Percentiles rank a stretch among this genome's conserved stretches.
Evolutionary conservation across 768 basidiomycete species (phyloP).

Genomic region (Agaricus subrufescens): DNA sequence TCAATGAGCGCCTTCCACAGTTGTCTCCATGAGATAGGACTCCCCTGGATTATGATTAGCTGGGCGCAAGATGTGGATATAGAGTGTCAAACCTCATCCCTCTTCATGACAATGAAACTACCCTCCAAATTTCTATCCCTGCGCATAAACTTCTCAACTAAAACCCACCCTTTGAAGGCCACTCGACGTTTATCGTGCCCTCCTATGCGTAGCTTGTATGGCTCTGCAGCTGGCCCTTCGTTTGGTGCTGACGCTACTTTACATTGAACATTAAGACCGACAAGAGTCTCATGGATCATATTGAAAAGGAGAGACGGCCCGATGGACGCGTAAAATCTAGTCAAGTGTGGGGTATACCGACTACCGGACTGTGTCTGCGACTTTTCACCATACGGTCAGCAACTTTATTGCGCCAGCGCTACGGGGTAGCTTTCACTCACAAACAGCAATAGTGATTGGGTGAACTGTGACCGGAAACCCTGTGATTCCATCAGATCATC

Average conservation of each 20-base stretch:
- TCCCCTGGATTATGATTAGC: conserved; percentile 9
- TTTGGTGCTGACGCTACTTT: conserved; percentile 23
- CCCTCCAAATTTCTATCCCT: conserved; percentile 40
- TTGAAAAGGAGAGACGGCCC: conserved; percentile 47
- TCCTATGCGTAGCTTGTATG: conserved; percentile 52
- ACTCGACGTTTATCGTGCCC: conserved; percentile 62
- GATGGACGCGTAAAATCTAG: conserved; percentile 72
- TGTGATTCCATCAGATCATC: conserved; percentile 59
- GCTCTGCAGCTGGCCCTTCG: not conserved
- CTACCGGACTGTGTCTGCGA: conserved; percentile 78
- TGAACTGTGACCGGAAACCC: conserved; percentile 65
- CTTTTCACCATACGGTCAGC: conserved; percentile 28
- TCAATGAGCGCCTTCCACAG: conserved; percentile 14
- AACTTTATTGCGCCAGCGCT: not conserved
- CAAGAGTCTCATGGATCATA: conserved; percentile 52
- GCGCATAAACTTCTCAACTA: conserved; percentile 53
- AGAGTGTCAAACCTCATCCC: conserved; percentile 49
- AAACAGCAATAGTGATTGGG: conserved; percentile 76
- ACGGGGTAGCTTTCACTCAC: conserved; percentile 39
- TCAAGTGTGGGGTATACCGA: conserved; percentile 70
- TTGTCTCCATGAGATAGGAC: conserved; percentile 16
- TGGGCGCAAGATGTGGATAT: conserved; percentile 36
- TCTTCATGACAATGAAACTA: conserved; percentile 66
- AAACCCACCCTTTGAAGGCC: conserved; percentile 70
- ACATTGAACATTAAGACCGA: conserved; percentile 42